Evolutionary conservation across 2,329 filamentous ascomycete genomes (phyloP), one percentile per base, ranked within the genome.

Genomic region (Mycosphaerella arachidis): DNA sequence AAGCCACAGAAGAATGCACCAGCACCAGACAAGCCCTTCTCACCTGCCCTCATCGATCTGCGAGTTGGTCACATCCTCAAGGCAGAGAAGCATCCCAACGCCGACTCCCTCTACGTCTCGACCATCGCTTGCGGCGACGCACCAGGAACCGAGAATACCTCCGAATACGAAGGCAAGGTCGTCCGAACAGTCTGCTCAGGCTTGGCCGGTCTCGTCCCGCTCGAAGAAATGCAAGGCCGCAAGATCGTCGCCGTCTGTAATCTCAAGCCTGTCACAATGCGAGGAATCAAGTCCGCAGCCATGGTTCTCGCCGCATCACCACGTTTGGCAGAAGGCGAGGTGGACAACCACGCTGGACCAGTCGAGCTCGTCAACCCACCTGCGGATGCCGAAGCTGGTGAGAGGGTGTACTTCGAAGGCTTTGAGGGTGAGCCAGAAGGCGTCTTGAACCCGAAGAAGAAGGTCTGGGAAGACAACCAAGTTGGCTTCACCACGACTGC

Each of bases 191-290:
- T 99, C 53, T 99, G 94, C 84, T 97, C 94, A 1, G 94, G 94
- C 30, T 84, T 99, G 66, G 97, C 96, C 76, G 94, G 94, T 7
- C 85, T 97, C 31, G 80, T 99, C 1, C 94, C 94, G 0, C 83
- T 99, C 51, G 91, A 91, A 76, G 91, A 96, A 76, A 97, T 99
- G 94, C 94, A 99, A 77, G 87, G 87, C 72, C 91, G 94, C 75
- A 96, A 95, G 79, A 91, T 99, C 62, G 85, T 99, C 33, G 90
- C 94, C 1, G 93, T 99, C 24, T 96, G 91, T 82, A 99, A 99
- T 78, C 85, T 99, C 68, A 99, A 99, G 83, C 94, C 94, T 54
- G 94, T 97, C 75, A 99, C 95, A 76, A 99, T 99, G 94, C 90
- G 94, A 65, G 94, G 94, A 67, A 84, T 91, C 74, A 89, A 89